Conservation (phyloP, 768 basidiomycete species). For the Cubamyces sp. region DNA sequence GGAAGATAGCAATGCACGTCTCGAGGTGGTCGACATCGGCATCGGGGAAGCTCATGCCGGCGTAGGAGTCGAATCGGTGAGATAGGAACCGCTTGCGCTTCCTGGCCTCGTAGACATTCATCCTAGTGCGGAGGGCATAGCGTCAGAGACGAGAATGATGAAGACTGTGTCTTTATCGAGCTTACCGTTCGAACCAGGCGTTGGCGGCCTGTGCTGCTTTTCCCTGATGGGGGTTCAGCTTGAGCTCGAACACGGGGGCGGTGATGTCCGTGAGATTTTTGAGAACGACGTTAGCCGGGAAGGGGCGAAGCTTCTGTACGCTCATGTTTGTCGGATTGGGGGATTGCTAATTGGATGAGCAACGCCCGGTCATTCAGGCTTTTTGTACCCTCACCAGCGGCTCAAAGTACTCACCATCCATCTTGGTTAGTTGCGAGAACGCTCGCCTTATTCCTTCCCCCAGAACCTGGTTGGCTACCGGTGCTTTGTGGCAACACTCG, state of each 20-base stretch:
- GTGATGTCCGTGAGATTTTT: constrained; percentile 42
- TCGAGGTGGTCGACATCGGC: constrained; percentile 40
- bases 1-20: constrained; percentile 43
- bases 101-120: constrained; percentile 39
- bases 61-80: constrained; percentile 44
- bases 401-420: too few species aligned
- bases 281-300: constrained; percentile 41
- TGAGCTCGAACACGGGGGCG: constrained; percentile 41
- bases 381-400: background rate
- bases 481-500: too few species aligned
- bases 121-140: constrained; percentile 25
- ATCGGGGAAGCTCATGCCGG: constrained; percentile 44
- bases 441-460: too few species aligned
- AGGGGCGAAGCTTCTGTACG: constrained; percentile 30
- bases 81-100: constrained; percentile 41
- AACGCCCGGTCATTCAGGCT: too few species aligned
- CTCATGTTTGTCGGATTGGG: constrained; percentile 29
- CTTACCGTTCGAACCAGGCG: constrained; percentile 40
- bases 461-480: too few species aligned
- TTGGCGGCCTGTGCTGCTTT: constrained; percentile 39
- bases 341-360: background rate
- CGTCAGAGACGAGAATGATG: background rate
- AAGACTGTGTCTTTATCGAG: too few species aligned
- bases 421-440: too few species aligned
- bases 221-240: constrained; percentile 38